These are phyloP conservation scores for Gossypium laxum DNA, from an alignment of 441 rosid species.

Conservation along the genomic window DNA sequence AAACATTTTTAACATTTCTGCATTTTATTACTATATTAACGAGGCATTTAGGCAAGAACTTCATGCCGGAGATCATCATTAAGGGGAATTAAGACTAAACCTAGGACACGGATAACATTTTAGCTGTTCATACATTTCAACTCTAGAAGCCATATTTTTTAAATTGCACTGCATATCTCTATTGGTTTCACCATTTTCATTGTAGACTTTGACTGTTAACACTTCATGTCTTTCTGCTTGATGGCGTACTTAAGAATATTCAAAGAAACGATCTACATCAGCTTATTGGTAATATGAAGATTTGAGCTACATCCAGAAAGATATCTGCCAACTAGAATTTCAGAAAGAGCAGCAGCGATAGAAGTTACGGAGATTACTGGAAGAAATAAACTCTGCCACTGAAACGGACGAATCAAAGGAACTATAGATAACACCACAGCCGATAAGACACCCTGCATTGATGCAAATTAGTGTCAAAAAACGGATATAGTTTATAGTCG, in stretches of 20 bases:
- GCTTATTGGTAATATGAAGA: neutral
- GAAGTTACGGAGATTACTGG: conserved; percentile 53
- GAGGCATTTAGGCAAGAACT: neutral
- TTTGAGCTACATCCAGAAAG: conserved; percentile 2
- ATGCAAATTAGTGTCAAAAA: conserved; percentile 15
- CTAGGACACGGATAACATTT: neutral
- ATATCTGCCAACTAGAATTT: neutral
- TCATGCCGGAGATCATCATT: neutral
- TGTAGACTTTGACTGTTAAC: neutral
- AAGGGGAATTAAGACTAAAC: neutral
- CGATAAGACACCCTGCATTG: conserved; percentile 76
- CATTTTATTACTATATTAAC: neutral
- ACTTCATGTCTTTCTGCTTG: neutral
- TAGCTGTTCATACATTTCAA: neutral
- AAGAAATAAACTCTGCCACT: conserved; percentile 93
- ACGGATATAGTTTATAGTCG: neutral
- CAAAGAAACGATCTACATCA: neutral
- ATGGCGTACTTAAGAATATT: neutral
- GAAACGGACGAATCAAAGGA: conserved; percentile 88
- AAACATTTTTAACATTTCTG: neutral
- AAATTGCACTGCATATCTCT: neutral
- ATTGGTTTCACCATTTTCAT: neutral
- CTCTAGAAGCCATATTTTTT: neutral
- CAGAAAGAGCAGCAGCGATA: conserved; percentile 7
- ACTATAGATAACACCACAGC: conserved; percentile 68